Conservation (phyloP, 306 rosid species). For the Luffa aegyptiaca region DNA sequence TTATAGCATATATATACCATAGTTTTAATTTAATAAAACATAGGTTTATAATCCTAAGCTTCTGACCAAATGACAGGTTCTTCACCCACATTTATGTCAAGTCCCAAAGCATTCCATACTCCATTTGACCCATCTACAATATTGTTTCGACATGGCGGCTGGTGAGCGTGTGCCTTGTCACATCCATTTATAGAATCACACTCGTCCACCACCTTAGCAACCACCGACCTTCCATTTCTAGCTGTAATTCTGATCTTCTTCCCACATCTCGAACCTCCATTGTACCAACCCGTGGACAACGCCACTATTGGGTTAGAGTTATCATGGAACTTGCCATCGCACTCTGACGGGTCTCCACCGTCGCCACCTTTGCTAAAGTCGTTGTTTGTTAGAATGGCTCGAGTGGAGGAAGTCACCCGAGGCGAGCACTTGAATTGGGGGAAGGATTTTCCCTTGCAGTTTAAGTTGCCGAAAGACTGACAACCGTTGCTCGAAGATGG, state of each 20-base stretch:
- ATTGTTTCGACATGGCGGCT: slow-evolving; percentile 32
- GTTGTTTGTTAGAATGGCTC: slow-evolving; percentile 27
- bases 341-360: slow-evolving; percentile 24
- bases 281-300: slow-evolving; percentile 42
- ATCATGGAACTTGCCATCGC: slow-evolving; percentile 21
- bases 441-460: slow-evolving; percentile 10
- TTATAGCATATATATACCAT: no score
- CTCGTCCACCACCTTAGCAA: background rate
- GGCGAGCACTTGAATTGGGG: slow-evolving; percentile 23
- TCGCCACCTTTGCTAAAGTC: slow-evolving; percentile 27
- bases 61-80: slow-evolving; percentile 33
- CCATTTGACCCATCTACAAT: slow-evolving; percentile 41
- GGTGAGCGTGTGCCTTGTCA: slow-evolving; percentile 32
- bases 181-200: slow-evolving; percentile 20
- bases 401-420: slow-evolving; percentile 12
- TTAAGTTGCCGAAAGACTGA: slow-evolving; percentile 5
- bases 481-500: background rate
- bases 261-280: slow-evolving; percentile 23
- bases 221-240: slow-evolving; percentile 13
- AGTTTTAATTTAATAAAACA: no score
- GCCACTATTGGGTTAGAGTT: slow-evolving; percentile 29
- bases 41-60: background rate
- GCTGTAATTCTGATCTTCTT: slow-evolving; percentile 20
- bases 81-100: slow-evolving; percentile 3
- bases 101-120: slow-evolving; percentile 39